phyloP scores from a whole-genome alignment of 2,329 filamentous ascomycete genomes.

The Fonsecaea nubica region DNA sequence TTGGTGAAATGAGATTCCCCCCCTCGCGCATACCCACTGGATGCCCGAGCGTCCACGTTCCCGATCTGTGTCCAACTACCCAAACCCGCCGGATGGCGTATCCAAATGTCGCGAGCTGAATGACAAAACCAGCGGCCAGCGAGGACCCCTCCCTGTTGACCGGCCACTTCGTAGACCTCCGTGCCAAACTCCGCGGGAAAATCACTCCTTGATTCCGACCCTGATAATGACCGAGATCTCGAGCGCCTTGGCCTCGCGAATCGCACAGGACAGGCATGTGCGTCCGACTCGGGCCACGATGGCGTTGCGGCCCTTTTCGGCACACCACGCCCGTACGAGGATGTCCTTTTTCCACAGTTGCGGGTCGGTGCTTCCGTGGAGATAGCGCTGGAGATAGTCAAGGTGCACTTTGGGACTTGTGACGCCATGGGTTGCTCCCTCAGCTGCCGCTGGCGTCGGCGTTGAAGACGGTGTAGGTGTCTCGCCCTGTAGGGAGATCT shows the following conservation, averaged over 20 bases:
- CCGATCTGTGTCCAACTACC: too few species aligned
- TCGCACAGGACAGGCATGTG: slow-evolving; percentile 47
- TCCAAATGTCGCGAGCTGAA: too few species aligned
- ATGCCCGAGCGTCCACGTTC: too few species aligned
- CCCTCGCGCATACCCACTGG: too few species aligned
- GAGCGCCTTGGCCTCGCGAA: slow-evolving; percentile 51
- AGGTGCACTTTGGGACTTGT: slow-evolving; percentile 25
- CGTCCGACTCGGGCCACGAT: slow-evolving; percentile 50
- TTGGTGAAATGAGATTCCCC: too few species aligned
- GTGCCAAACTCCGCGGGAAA: background rate
- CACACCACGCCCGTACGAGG: slow-evolving; percentile 54
- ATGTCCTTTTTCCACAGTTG: slow-evolving; percentile 46
- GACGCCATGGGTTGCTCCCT: background rate
- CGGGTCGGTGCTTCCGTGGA: slow-evolving; percentile 32
- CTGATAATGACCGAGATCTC: slow-evolving; percentile 50
- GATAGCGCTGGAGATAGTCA: slow-evolving; percentile 17
- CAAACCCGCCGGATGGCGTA: too few species aligned
- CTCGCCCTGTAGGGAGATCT: background rate
- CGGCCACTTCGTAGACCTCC: too few species aligned
- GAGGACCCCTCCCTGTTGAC: background rate
- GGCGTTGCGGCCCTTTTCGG: slow-evolving; percentile 50
- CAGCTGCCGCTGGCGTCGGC: background rate
- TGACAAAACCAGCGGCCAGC: too few species aligned
- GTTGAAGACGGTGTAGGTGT: background rate
- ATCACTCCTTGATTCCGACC: slow-evolving; percentile 42